A percentile compares a stretch with the other conserved stretches of the same genome.
These are phyloP conservation scores for Ceratocystis lukuohia DNA, from an alignment of 2,329 filamentous ascomycete species.

Conservation along the genomic window DNA sequence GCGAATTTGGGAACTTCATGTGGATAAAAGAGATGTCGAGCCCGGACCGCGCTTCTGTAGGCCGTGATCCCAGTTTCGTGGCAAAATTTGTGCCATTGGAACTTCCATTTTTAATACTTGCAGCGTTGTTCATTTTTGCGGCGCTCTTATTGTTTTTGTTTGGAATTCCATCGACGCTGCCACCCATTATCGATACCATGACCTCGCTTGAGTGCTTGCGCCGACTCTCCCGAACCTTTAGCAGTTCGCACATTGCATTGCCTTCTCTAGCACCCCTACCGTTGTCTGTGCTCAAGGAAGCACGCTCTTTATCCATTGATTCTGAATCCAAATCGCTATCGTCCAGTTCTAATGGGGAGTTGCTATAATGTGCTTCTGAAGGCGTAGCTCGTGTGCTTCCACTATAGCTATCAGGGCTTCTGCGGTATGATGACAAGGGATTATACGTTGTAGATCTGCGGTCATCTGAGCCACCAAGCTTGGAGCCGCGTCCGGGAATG, in stretches of 20 bases:
- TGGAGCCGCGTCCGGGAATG: slow-evolving; percentile 45
- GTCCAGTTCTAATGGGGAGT: slow-evolving; percentile 26
- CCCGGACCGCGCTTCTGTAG: neutral
- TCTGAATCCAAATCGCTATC: slow-evolving; percentile 50
- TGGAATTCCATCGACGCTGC: slow-evolving; percentile 22
- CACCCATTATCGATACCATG: slow-evolving; percentile 9
- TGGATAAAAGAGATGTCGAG: neutral
- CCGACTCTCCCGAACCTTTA: slow-evolving; percentile 42
- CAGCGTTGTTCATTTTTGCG: neutral
- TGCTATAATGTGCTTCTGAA: slow-evolving; percentile 28
- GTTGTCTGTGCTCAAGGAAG: neutral
- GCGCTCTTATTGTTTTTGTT: slow-evolving; percentile 21
- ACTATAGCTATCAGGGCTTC: slow-evolving; percentile 24
- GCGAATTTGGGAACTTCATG: neutral
- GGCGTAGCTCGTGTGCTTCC: slow-evolving; percentile 29
- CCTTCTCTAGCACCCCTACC: slow-evolving; percentile 28
- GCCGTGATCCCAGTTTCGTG: neutral
- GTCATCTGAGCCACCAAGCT: slow-evolving; percentile 43
- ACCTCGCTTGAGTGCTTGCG: slow-evolving; percentile 29
- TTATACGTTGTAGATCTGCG: slow-evolving; percentile 21
- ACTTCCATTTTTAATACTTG: neutral
- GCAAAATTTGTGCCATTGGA: neutral
- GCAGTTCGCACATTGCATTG: slow-evolving; percentile 47
- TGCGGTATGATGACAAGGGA: neutral
- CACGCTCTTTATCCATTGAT: slow-evolving; percentile 30